These are phyloP conservation scores for Rhodotorula diobovata DNA, from an alignment of 768 basidiomycete genomes.

Conservation along the genomic window DNA sequence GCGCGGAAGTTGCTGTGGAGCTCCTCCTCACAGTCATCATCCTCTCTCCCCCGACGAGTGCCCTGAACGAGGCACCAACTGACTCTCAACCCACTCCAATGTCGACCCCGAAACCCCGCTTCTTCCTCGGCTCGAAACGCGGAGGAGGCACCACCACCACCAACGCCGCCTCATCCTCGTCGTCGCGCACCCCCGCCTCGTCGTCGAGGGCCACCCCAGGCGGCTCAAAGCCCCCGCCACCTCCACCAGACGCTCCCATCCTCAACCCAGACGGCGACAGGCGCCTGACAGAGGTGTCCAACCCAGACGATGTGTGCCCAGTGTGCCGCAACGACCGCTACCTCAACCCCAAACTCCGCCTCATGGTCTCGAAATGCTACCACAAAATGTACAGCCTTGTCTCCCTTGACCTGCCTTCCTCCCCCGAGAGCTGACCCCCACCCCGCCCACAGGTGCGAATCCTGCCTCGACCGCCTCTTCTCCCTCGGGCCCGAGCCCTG, in stretches of 20 bases:
- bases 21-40: background rate
- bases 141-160: no score
- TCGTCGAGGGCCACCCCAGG: background rate
- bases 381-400: slow-evolving; percentile 76
- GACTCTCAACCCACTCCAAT: background rate
- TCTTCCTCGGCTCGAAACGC: slow-evolving; percentile 32
- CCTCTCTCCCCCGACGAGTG: no score
- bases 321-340: slow-evolving; percentile 96
- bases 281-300: slow-evolving; percentile 13
- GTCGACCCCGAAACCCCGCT: slow-evolving; percentile 23
- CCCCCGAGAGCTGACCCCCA: no score
- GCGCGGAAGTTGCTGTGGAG: no score
- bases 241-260: slow-evolving; percentile 3
- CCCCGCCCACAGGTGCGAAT: slow-evolving; percentile 72
- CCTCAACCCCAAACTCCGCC: slow-evolving; percentile 84
- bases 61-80: no score
- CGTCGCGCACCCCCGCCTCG: background rate
- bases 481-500: slow-evolving; percentile 94
- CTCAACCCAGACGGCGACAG: slow-evolving; percentile 13
- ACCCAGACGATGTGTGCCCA: slow-evolving; percentile 81
- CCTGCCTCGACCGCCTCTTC: slow-evolving; percentile 93
- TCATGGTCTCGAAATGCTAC: slow-evolving; percentile 90
- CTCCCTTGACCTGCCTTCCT: background rate
- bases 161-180: background rate
- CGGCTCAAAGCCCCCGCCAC: slow-evolving; percentile 19